phyloP scores from a whole-genome alignment of 257 asterid species.

The Scutellaria barbata region DNA sequence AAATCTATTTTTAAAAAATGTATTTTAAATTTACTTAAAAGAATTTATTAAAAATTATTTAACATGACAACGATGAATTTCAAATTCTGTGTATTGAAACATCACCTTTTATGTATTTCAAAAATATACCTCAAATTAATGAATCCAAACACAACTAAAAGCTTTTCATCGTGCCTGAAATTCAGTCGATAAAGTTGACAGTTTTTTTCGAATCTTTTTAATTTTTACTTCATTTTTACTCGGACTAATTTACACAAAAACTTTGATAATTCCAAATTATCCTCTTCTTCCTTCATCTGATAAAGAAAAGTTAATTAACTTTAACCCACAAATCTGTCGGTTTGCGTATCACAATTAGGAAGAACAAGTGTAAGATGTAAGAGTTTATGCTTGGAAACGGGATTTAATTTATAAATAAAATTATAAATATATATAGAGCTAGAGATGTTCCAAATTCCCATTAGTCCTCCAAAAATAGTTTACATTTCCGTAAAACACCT shows the following conservation, averaged over 20 bases:
- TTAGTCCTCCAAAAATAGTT: constrained; percentile 50
- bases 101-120: too few species aligned
- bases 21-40: not conserved
- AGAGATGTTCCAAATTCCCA: not conserved
- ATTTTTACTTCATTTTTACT: not conserved
- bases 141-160: too few species aligned
- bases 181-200: constrained; percentile 1
- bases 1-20: not conserved
- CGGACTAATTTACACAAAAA: not conserved
- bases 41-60: too few species aligned
- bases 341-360: too few species aligned
- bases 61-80: not conserved
- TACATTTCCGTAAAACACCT: constrained; percentile 50
- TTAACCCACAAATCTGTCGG: too few species aligned
- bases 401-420: too few species aligned
- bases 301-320: too few species aligned
- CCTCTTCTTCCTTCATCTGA: not conserved
- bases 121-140: too few species aligned
- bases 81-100: too few species aligned
- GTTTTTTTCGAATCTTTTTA: not conserved
- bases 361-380: too few species aligned
- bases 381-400: not conserved
- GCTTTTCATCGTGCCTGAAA: not conserved
- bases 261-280: constrained; percentile 1
- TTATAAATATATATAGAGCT: not conserved